These are phyloP conservation scores for Huntiella decipiens DNA, from an alignment of 2,329 filamentous ascomycete species.

Conservation along the genomic window DNA sequence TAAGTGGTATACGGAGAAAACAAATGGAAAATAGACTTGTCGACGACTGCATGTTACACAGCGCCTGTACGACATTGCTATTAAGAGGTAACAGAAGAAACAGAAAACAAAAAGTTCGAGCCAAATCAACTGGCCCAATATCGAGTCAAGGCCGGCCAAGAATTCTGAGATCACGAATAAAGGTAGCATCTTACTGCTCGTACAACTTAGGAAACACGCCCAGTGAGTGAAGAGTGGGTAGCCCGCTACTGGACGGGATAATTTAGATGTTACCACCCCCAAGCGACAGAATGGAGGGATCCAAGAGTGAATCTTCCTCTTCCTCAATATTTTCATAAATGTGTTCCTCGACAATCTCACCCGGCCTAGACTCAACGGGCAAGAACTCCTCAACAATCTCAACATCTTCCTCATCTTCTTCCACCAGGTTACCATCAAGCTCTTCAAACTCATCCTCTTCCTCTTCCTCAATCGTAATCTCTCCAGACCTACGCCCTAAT, in stretches of 20 bases:
- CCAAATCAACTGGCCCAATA: no score
- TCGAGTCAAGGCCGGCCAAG: not conserved
- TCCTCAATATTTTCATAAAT: slow-evolving; percentile 14
- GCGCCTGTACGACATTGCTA: no score
- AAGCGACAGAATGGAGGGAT: slow-evolving; percentile 5
- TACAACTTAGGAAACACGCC: slow-evolving; percentile 6
- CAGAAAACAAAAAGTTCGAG: no score
- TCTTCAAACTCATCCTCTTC: slow-evolving; percentile 32
- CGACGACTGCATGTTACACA: no score
- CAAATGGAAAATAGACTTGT: no score
- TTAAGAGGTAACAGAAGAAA: no score
- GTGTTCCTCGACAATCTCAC: slow-evolving; percentile 10
- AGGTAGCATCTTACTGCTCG: slow-evolving; percentile 2
- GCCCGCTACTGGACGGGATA: no score
- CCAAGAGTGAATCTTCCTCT: slow-evolving; percentile 4
- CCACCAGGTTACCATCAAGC: slow-evolving; percentile 43
- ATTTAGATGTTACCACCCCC: not conserved
- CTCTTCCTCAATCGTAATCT: slow-evolving; percentile 54
- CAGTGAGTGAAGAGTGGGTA: slow-evolving; percentile 8
- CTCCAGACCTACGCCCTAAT: slow-evolving; percentile 48
- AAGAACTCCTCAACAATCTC: slow-evolving; percentile 22
- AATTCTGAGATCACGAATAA: not conserved
- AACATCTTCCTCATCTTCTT: slow-evolving; percentile 28
- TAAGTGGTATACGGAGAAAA: no score
- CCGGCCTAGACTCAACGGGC: slow-evolving; percentile 4